phyloP scores from a whole-genome alignment of 1,139 yeast species.

The Candida frijolesensis region DNA sequence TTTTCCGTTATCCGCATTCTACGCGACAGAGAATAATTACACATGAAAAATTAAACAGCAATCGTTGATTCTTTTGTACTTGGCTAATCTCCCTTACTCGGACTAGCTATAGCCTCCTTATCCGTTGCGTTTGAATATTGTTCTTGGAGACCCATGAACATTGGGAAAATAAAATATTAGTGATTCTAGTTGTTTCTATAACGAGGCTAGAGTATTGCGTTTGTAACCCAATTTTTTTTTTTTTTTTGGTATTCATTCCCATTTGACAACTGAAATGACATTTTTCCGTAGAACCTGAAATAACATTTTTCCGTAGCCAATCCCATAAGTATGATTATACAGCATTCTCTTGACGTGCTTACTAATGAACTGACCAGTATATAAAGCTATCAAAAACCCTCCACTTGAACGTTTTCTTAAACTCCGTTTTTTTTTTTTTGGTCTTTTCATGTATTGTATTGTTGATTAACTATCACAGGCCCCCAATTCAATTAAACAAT shows the following conservation, averaged over 20 bases:
- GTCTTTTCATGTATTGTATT: background rate
- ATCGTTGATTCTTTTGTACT: background rate
- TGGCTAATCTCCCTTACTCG: background rate
- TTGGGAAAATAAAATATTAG: too few species aligned
- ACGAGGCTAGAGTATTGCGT: too few species aligned
- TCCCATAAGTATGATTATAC: background rate
- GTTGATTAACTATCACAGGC: conserved; percentile 33
- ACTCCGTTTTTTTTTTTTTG: background rate
- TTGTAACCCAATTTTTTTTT: too few species aligned
- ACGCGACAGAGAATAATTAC: background rate
- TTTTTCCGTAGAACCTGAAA: background rate
- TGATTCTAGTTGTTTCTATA: too few species aligned
- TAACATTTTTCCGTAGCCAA: background rate
- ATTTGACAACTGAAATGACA: background rate
- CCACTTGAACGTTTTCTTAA: background rate
- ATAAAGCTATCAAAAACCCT: background rate
- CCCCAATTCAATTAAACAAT: conserved; percentile 47
- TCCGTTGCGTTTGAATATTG: too few species aligned
- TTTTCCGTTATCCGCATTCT: background rate
- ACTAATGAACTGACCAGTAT: background rate
- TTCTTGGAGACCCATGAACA: too few species aligned
- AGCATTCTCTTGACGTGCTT: background rate
- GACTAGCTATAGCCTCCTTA: too few species aligned
- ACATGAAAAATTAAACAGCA: background rate
- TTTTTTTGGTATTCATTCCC: background rate